phyloP scores from a whole-genome alignment of 805 yeast genomes.

The Saturnispora galanensis region DNA sequence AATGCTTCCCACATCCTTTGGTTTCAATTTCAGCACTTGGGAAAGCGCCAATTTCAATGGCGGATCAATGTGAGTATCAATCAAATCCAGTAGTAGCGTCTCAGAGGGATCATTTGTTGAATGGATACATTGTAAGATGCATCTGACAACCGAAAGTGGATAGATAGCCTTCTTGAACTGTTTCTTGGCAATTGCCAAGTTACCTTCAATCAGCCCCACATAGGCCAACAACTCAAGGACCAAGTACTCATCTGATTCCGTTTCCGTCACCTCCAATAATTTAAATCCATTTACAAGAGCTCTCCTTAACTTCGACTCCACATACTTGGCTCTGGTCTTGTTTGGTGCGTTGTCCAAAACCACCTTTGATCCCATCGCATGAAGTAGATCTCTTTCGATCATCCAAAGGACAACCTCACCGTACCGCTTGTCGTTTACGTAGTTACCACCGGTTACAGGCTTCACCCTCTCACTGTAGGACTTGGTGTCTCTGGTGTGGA shows the following conservation, averaged over 20 bases:
- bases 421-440: constrained; percentile 38
- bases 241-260: constrained; percentile 29
- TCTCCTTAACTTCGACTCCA: constrained; percentile 59
- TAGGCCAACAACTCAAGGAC: constrained; percentile 30
- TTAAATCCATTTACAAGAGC: constrained; percentile 38
- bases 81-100: constrained; percentile 40
- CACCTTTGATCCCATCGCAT: constrained; percentile 53
- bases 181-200: constrained; percentile 39
- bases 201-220: constrained; percentile 26
- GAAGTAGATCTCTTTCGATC: constrained; percentile 71
- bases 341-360: constrained; percentile 44
- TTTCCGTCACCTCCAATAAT: constrained; percentile 32
- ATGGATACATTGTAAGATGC: constrained; percentile 47
- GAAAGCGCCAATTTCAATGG: constrained; percentile 34
- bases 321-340: constrained; percentile 37
- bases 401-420: constrained; percentile 52
- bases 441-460: constrained; percentile 39
- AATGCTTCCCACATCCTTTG: constrained; percentile 40
- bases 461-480: constrained; percentile 43
- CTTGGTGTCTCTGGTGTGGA: constrained; percentile 60
- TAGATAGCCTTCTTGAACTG: constrained; percentile 46
- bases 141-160: constrained; percentile 50
- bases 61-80: constrained; percentile 56
- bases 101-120: constrained; percentile 22
- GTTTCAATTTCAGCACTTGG: constrained; percentile 23